Evolutionary conservation across 2,329 filamentous ascomycete genomes (phyloP).

Genomic region (Scedosporium minutisporum): DNA sequence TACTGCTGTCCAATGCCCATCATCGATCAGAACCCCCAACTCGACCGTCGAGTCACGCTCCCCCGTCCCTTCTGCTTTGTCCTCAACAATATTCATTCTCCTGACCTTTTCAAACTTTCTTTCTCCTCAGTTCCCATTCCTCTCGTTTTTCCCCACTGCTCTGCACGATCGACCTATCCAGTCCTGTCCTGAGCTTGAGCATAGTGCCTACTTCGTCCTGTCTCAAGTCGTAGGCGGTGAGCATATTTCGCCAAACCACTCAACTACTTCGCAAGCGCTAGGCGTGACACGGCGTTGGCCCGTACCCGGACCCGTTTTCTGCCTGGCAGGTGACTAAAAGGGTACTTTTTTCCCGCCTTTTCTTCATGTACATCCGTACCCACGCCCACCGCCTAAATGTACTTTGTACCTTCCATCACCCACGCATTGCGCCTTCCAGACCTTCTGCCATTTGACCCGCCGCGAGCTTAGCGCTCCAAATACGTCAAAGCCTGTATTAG

Average conservation of each 20-base stretch:
- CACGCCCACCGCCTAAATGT: slow-evolving; percentile 3
- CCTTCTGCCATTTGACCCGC: background rate
- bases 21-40: background rate
- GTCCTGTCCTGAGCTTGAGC: no score
- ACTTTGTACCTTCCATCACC: background rate
- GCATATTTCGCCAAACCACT: no score
- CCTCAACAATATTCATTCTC: background rate
- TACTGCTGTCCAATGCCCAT: background rate
- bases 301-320: background rate
- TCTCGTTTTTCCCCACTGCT: background rate
- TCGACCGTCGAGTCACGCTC: background rate
- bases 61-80: background rate
- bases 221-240: background rate
- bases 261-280: background rate
- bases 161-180: no score
- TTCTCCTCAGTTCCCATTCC: background rate
- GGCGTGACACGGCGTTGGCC: background rate
- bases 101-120: background rate
- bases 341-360: slow-evolving; percentile 4
- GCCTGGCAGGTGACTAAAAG: slow-evolving; percentile 4
- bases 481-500: slow-evolving; percentile 7
- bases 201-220: no score
- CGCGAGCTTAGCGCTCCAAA: background rate
- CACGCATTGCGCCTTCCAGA: background rate
- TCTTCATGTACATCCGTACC: slow-evolving; percentile 1